Evolutionary conservation across 2,329 filamentous ascomycete genomes (phyloP).

Genomic region (Ceratocystis huliohia): DNA sequence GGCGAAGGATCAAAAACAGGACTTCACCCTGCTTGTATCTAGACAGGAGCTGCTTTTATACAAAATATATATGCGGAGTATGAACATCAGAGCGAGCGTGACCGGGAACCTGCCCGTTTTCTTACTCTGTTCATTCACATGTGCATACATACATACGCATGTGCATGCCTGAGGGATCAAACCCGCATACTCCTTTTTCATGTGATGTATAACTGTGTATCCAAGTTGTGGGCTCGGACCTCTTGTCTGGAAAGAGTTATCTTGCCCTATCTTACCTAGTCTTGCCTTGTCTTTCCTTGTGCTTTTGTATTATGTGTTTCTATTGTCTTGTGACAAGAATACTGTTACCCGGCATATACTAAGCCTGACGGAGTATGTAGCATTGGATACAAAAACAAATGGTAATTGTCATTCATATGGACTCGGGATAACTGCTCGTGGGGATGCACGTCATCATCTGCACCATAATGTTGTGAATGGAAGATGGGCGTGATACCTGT

Average conservation of each 20-base stretch:
- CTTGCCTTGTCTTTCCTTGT: background rate
- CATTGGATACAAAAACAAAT: background rate
- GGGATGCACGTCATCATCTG: background rate
- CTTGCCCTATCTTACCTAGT: background rate
- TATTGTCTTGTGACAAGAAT: background rate
- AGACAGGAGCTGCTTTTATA: background rate
- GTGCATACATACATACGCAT: background rate
- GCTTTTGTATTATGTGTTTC: background rate
- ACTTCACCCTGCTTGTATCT: conserved; percentile 8
- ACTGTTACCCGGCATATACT: background rate
- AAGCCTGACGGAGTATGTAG: background rate
- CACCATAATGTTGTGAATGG: background rate
- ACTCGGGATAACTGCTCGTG: background rate
- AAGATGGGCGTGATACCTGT: background rate
- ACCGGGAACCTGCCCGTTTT: background rate
- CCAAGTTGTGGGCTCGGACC: background rate
- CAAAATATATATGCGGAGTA: background rate
- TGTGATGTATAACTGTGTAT: background rate
- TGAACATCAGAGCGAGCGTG: background rate
- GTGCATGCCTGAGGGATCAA: background rate
- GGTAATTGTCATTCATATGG: background rate
- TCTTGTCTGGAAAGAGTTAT: background rate
- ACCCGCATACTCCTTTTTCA: background rate
- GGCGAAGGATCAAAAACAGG: conserved; percentile 1
- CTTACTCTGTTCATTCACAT: background rate